Percentiles rank a stretch among this genome's conserved stretches.
Conservation (phyloP, 495 filamentous ascomycete species). For the Astrocystis sublimbata region DNA sequence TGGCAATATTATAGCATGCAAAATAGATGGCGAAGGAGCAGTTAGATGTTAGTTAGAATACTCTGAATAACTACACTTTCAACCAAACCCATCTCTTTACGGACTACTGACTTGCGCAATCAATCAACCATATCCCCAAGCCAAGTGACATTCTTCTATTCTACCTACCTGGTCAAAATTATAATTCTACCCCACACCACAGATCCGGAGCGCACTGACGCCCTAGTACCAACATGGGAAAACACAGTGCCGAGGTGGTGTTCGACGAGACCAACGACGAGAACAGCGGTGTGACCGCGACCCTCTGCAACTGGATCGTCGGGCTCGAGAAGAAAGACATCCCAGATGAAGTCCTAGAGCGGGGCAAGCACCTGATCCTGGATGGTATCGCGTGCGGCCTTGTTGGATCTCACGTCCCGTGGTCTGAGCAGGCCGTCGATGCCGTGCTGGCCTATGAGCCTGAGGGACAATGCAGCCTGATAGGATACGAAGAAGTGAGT, state of each 20-base stretch:
- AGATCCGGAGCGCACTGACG: not conserved
- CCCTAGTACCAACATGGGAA: not conserved
- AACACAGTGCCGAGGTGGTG: not conserved
- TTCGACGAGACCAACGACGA: slow-evolving; percentile 11
- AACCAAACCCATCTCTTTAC: not conserved
- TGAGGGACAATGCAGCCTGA: slow-evolving; percentile 29
- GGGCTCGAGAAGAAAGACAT: slow-evolving; percentile 18
- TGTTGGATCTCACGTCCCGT: slow-evolving; percentile 43
- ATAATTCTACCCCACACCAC: too few relatives aligned
- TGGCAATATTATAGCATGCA: not conserved
- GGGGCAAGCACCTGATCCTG: slow-evolving; percentile 48
- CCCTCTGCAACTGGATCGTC: slow-evolving; percentile 14
- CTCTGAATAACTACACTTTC: not conserved
- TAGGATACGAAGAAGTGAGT: slow-evolving; percentile 35
- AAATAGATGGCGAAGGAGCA: not conserved
- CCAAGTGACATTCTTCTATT: not conserved
- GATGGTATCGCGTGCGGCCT: slow-evolving; percentile 48
- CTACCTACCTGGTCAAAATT: not conserved
- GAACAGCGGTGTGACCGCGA: slow-evolving; percentile 10
- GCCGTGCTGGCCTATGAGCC: slow-evolving; percentile 39
- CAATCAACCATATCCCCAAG: not conserved
- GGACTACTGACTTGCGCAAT: not conserved
- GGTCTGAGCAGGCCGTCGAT: slow-evolving; percentile 40
- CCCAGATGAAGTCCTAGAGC: slow-evolving; percentile 14
- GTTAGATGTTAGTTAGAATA: not conserved